Evolutionary conservation across 202 grass and related monocot species (phyloP), one percentile per base, ranked within the genome.

Genomic region (Panicum virgatum): DNA sequence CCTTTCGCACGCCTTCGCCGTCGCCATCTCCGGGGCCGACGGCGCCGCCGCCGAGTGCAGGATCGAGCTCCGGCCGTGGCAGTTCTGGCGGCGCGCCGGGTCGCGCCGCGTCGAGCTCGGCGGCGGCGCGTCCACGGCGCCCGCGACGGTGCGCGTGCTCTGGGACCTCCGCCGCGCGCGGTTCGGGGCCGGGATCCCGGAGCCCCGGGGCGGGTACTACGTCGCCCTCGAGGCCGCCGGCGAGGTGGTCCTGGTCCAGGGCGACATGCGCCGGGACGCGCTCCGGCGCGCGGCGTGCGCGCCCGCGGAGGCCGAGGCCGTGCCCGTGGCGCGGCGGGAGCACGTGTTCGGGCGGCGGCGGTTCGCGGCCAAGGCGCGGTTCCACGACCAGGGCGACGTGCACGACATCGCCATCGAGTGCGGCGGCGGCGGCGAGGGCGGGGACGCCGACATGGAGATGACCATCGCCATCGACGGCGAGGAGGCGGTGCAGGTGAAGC

Each of bases 81-180:
- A 97, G 32, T 97, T 94, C 72, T 97, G 94, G 91, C 91, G 89
- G 5, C 82, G 88, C 13, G 79, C 92, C 0, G 94, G 91, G 0
- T 94, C 91, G 1, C 88, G 92, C 20, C 82, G 79, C 43, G 75
- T 97, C 9, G 69, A 85, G n/a, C 84, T 94, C 52, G 23, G 61
- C 37, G 87, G 82, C 15, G 82, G 51, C 37, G 46, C 85, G 29
- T 71, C 74, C 15, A 29, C 75, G 7, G 12, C 38, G 3, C 56
- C 86, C 0, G 53, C 42, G n/a, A 1, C 81, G 34, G 82, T 92
- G 26, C 90, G 88, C 62, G 94, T 97, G 66, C 66, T 86, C 4
- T 97, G 94, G 94, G 91, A 97, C 86, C 94, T 97, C 30, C 77
- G 86, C 14, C 75, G 37, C 4, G 94, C 94, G 38, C 88, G 88